Evolutionary conservation across 768 basidiomycete genomes (phyloP).

Genomic region (Macrolepiota fuliginosa): DNA sequence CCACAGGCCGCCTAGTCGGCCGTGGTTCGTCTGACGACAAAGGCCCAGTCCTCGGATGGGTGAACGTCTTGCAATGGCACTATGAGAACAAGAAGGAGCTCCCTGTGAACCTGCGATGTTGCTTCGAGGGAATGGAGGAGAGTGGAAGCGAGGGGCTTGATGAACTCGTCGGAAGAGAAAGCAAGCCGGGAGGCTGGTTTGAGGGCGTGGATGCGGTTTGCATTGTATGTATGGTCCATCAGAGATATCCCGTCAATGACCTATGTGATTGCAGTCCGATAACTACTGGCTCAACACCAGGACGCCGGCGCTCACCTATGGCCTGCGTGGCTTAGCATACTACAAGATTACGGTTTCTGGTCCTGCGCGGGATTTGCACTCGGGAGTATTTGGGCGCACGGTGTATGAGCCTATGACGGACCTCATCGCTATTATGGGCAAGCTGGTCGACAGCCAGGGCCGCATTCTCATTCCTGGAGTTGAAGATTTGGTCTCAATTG

Average conservation of each 20-base stretch:
- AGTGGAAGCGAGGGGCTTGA: slow-evolving; percentile 89
- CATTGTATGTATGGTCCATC: slow-evolving; percentile 56
- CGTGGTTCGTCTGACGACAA: slow-evolving; percentile 92
- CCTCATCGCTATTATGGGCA: slow-evolving; percentile 78
- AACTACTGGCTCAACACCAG: slow-evolving; percentile 93
- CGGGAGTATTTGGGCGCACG: slow-evolving; percentile 79
- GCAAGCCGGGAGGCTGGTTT: slow-evolving; percentile 74
- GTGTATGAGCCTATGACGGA: slow-evolving; percentile 96
- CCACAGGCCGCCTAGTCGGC: slow-evolving; percentile 66
- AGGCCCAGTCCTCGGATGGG: slow-evolving; percentile 85
- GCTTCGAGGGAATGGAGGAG: slow-evolving; percentile 99
- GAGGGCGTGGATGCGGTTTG: slow-evolving; percentile 89
- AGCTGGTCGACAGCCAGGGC: slow-evolving; percentile 77
- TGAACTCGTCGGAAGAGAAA: slow-evolving; percentile 77
- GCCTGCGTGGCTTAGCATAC: slow-evolving; percentile 85
- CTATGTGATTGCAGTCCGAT: slow-evolving; percentile 57
- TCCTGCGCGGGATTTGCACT: slow-evolving; percentile 86
- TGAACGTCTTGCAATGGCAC: slow-evolving; percentile 89
- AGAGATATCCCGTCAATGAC: neutral
- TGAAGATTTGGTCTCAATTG: slow-evolving; percentile 75
- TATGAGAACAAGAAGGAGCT: slow-evolving; percentile 60
- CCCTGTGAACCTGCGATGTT: slow-evolving; percentile 87
- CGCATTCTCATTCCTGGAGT: slow-evolving; percentile 87
- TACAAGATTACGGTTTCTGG: slow-evolving; percentile 82
- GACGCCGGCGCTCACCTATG: slow-evolving; percentile 81